phyloP scores from a whole-genome alignment of 2,329 filamentous ascomycete genomes.

The Lachnellula suecica region DNA sequence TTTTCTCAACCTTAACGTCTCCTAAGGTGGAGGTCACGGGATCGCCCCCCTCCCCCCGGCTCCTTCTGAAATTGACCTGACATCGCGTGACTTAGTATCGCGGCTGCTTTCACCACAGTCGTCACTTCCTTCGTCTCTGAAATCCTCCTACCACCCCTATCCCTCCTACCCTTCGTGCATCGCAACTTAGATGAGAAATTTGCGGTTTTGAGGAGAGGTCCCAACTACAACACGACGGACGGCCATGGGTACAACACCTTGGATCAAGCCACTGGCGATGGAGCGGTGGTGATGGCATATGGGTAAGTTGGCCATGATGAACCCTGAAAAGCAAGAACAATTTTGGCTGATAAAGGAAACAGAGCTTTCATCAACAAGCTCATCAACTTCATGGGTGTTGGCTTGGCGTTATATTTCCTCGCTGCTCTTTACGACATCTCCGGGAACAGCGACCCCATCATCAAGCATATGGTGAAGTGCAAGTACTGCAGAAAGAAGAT shows the following conservation, averaged over 20 bases:
- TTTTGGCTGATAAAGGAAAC: not conserved
- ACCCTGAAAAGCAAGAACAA: not conserved
- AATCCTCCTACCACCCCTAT: constrained; percentile 67
- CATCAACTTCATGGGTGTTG: constrained; percentile 65
- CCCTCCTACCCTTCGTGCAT: constrained; percentile 66
- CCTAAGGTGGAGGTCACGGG: not conserved
- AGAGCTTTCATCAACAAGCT: constrained; percentile 63
- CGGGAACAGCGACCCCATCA: constrained; percentile 61
- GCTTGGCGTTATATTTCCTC: constrained; percentile 62
- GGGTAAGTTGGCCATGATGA: constrained; percentile 56
- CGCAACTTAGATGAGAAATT: constrained; percentile 76
- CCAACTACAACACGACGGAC: constrained; percentile 44
- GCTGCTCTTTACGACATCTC: constrained; percentile 61
- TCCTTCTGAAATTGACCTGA: no score
- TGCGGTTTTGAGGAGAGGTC: constrained; percentile 59
- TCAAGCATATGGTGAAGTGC: constrained; percentile 70
- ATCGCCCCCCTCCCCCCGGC: not conserved
- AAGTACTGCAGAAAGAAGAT: constrained; percentile 64
- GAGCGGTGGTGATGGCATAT: constrained; percentile 71
- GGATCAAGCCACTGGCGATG: constrained; percentile 66
- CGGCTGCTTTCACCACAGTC: constrained; percentile 68
- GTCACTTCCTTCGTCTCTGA: constrained; percentile 72
- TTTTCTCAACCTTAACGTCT: not conserved
- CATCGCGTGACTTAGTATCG: constrained; percentile 48
- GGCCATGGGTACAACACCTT: constrained; percentile 66